Conservation (phyloP, 805 yeast genomes). For the Saccharomyces paradoxus region DNA sequence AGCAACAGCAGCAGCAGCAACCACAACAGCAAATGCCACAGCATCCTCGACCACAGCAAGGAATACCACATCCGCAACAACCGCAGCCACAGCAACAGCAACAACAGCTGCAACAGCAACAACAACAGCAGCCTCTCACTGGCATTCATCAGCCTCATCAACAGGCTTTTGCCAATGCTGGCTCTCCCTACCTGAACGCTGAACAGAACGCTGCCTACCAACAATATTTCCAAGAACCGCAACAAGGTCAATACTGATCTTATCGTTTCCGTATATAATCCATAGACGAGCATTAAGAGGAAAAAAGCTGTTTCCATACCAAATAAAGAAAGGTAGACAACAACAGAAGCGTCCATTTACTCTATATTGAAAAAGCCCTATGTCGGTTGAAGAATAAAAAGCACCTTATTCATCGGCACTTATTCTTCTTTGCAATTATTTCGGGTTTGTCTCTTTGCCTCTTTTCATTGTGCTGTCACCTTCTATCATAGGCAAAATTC, state of each 20-base stretch:
- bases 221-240: slow-evolving; percentile 54
- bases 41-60: slow-evolving; percentile 8
- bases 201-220: slow-evolving; percentile 52
- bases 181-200: slow-evolving; percentile 37
- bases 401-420: not conserved
- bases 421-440: not conserved
- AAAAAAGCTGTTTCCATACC: not conserved
- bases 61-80: slow-evolving; percentile 7
- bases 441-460: not conserved
- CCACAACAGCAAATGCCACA: slow-evolving; percentile 6
- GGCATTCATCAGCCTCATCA: slow-evolving; percentile 31
- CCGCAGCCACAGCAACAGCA: slow-evolving; percentile 5
- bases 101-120: slow-evolving; percentile 11
- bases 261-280: not conserved
- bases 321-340: not conserved
- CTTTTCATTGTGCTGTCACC: not conserved
- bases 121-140: slow-evolving; percentile 36
- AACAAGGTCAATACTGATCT: slow-evolving; percentile 44
- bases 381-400: not conserved
- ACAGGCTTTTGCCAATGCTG: slow-evolving; percentile 26
- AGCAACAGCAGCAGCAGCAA: slow-evolving; percentile 6
- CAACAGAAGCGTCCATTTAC: not conserved
- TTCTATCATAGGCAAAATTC: not conserved
- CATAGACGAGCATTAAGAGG: not conserved
- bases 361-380: not conserved